Conservation (phyloP, 768 basidiomycete species). For the Roridomyces roridus region DNA sequence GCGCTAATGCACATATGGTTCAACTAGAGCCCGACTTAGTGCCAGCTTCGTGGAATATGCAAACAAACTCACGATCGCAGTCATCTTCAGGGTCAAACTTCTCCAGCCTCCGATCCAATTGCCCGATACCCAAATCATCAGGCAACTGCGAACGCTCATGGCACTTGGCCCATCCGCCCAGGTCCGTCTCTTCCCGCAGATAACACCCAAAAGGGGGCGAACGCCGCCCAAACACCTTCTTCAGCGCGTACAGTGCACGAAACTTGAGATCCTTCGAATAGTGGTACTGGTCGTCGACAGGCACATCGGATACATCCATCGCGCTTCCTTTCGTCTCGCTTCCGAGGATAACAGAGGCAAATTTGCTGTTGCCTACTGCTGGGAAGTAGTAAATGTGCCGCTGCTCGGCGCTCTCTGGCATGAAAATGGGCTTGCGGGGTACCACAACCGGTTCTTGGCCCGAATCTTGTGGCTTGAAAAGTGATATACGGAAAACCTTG, state of each 20-base stretch:
- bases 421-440: constrained; percentile 25
- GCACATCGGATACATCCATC: neutral
- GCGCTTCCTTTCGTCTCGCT: constrained; percentile 12
- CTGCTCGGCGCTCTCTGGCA: constrained; percentile 27
- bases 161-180: constrained; percentile 30
- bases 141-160: constrained; percentile 15
- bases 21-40: constrained; percentile 12
- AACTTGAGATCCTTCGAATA: neutral
- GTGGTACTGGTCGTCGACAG: constrained; percentile 9
- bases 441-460: constrained; percentile 12
- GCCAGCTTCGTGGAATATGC: neutral
- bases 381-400: constrained; percentile 32
- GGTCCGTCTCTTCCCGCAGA: constrained; percentile 20
- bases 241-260: neutral
- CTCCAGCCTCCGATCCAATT: constrained; percentile 30
- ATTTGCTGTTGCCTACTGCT: neutral
- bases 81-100: constrained; percentile 33
- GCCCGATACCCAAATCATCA: constrained; percentile 26
- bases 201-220: constrained; percentile 26
- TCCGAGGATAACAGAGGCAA: constrained; percentile 19
- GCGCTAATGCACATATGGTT: constrained; percentile 16
- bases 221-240: neutral
- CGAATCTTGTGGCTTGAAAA: constrained; percentile 23
- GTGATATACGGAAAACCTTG: constrained; percentile 26
- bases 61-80: constrained; percentile 27